Evolutionary conservation across 306 rosid genomes (phyloP).

Genomic region (Chamaecrista fasciculata): DNA sequence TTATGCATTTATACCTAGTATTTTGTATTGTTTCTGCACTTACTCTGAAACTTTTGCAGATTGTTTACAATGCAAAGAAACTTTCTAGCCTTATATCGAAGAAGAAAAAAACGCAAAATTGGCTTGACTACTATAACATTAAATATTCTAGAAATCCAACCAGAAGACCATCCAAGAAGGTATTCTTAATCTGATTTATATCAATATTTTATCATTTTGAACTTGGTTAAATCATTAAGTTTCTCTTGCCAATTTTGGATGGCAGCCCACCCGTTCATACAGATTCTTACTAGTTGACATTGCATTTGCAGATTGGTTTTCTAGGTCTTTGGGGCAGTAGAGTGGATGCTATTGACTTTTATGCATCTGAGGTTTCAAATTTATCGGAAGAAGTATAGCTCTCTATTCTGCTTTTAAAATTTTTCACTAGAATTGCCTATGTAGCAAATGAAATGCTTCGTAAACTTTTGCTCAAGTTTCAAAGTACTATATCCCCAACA

Average conservation of each 20-base stretch:
- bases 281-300: constrained; percentile 19
- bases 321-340: constrained; percentile 73
- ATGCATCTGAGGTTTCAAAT: constrained; percentile 52
- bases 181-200: constrained; percentile 31
- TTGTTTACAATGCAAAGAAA: constrained; percentile 76
- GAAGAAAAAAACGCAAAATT: constrained; percentile 75
- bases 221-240: constrained; percentile 3
- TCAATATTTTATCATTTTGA: constrained; percentile 13
- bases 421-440: neutral
- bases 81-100: constrained; percentile 70
- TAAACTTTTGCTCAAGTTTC: neutral
- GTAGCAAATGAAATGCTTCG: neutral
- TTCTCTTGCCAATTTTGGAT: neutral
- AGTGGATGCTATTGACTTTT: constrained; percentile 79
- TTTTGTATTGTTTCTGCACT: neutral
- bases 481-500: too few species aligned
- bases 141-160: constrained; percentile 72
- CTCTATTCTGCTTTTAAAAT: constrained; percentile 16
- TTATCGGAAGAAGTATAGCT: constrained; percentile 57
- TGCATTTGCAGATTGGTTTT: constrained; percentile 80
- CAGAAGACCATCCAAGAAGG: constrained; percentile 67
- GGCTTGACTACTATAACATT: constrained; percentile 89
- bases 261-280: neutral
- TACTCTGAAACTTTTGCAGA: constrained; percentile 48
- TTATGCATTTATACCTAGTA: constrained; percentile 4